Base-by-base conservation (phyloP, 208 protist species). In the Trypanosoma melophagium region DNA sequence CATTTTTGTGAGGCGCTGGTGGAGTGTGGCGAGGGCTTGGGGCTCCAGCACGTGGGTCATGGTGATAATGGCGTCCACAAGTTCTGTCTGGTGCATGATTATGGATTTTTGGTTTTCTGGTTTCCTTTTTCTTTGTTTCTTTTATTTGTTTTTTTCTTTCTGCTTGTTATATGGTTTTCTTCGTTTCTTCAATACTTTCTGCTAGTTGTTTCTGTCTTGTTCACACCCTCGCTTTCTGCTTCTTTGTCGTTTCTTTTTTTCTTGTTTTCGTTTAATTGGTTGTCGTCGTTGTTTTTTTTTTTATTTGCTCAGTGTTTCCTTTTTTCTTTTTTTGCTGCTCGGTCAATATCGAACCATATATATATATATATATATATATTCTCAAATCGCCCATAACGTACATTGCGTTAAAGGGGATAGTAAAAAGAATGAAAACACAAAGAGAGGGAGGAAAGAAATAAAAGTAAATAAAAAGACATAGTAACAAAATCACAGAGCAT, bases 31-130 rank as follows among this genome's bases (percentile, higher is more conserved):
- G 40, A 81, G 62, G 52, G 69, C 54, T 38, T 74, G 56, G 17
- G 64, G 71, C 49, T 77, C 71, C 17, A 83, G 77, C 24, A 73
- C 69, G 49, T 71, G 55, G n/a, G 77, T 66, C 16, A 83, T 71
- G 38, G 71, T 61, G 49, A 76, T 52, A 31, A 83, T 60, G 45
- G 70, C 66, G 10, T 79, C 74, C n/a, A 82, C 60, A 55, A 80
- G 54, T 2, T 74, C 57, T 14, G 69, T 61, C 59, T 53, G 58
- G 7, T 80, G 71, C 57, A 74, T 73, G 7, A 21, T 41, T 42
- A 19, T 41, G 9, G 22, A 16, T 24, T 21, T 21, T 64, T 17
- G 16, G 31, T 4, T 50, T 21, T 50, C n/a, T 24, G 35, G 14
- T 58, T 41, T 58, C 19, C 5, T 58, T 58, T 69, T n/a, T 44